Evolutionary conservation across 768 basidiomycete species (phyloP), one percentile per base, ranked within the genome.

Genomic region (Thelephora ganbajun): DNA sequence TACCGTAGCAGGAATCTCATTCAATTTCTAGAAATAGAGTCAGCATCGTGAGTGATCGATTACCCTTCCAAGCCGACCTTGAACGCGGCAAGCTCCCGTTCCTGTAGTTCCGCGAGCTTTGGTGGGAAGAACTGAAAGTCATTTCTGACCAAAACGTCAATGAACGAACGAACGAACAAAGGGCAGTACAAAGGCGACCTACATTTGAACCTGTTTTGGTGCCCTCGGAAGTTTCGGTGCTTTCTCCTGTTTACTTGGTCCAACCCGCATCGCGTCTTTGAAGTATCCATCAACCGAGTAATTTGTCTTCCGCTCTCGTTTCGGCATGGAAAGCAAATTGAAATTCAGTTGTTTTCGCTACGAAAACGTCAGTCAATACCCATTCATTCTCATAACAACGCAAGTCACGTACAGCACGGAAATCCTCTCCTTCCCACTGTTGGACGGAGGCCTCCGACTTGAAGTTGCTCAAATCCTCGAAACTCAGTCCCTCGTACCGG

Each of bases 51-150:
- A 49, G 13, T 36, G 12, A 34, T 23, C 19, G 35, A 14, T 42
- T 33, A 30, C 53, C 60, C 49, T 9, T 22, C 14, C 22, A 14
- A 41, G 16, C 37, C 18, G 9, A 81, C 86, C 69, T 85, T 85
- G 61, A 81, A 81, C 11, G 80, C 86, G 0, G 82, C 82, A 16
- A 84, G 67, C 62, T 97, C 94, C 48, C 80, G 75, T 56, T 94
- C 89, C 59, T 97, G 92, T 22, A 97, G 67, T 55, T 79, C 79
- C 3, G 79, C 72, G 11, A 98, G 64, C 46, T 81, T 72, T 0
- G 80, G 76, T 6, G 92, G 85, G 68, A 88, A 97, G 72, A 99
- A 98, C 59, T 99, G 94, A 73, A 91, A 94, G 62, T 96, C 94
- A 64, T 92, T 84, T 53, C 88, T 92, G 56, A 34, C 35, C 48